Evolutionary conservation across 1,139 yeast genomes (phyloP), one percentile per base, ranked within the genome.

Genomic region (Hemisphaericaspora xylanilytica): DNA sequence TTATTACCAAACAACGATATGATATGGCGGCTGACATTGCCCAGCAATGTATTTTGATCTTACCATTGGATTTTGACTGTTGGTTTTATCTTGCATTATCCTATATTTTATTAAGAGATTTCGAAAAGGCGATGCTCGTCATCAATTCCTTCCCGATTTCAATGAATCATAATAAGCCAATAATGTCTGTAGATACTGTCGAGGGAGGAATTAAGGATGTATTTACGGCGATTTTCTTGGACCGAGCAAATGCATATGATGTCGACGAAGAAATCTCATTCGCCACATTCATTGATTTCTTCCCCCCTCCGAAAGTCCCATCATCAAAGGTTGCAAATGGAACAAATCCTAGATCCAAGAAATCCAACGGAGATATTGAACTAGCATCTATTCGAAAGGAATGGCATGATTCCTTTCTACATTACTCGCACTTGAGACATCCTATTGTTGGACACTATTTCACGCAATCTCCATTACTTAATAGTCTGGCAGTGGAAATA

Each of bases 61-160:
- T 70, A 26, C 75, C 75, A 5, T 57, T 69, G 29, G 75, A 70
- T 44, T 70, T 63, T 40, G 75, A 70, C 24, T 57, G 67, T 32
- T 70, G 76, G 75, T 63, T 55, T 46, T 50, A 54, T 29, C 52
- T 70, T 27, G 56, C 67, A 3, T 51, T 69, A 26, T 58, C 69
- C 42, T 65, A 69, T 42, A 51, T 67, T 11, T 47, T 70, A 33
- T 46, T 41, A 2, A 54, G 55, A n/a, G 58, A 69, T 37, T 61
- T 52, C 43, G 52, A 50, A 29, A 51, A 50, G 32, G 75, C 75
- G 0, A 48, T 70, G 14, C 43, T 56, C 9, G 58, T 67, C 10
- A 51, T 70, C 36, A 70, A 70, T 46, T 53, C 65, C 10, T 49
- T 68, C 5, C 75, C 75, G 1, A 52, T 65, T 12, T 9, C 28